These are phyloP conservation scores for Penicillium vulpinum DNA, from an alignment of 2,329 filamentous ascomycete species.

Conservation along the genomic window DNA sequence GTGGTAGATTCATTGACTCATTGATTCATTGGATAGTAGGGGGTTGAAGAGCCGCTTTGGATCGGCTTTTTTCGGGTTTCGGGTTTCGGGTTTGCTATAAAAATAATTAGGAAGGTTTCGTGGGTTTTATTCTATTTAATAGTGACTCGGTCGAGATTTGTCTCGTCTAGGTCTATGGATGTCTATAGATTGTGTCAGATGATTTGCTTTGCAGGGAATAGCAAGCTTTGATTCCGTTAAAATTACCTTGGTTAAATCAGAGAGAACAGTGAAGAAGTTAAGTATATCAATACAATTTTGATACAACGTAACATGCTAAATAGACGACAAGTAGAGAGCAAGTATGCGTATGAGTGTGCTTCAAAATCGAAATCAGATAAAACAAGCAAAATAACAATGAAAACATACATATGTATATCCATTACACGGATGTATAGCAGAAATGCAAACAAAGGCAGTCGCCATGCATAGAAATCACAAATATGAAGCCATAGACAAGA, in stretches of 20 bases:
- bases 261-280: neutral
- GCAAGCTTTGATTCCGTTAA: neutral
- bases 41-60: neutral
- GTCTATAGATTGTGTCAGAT: neutral
- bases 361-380: neutral
- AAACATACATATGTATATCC: constrained; percentile 11
- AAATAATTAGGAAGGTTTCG: neutral
- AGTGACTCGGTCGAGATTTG: neutral
- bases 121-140: neutral
- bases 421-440: constrained; percentile 3
- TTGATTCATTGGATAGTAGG: constrained; percentile 1
- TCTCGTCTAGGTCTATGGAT: neutral
- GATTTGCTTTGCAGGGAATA: neutral
- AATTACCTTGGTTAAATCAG: too few relatives aligned
- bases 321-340: neutral
- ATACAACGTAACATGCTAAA: neutral
- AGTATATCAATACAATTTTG: neutral
- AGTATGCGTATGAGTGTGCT: neutral
- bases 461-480: constrained; percentile 7
- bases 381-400: neutral
- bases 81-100: neutral
- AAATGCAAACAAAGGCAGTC: constrained; percentile 2
- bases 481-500: neutral
- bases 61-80: neutral
- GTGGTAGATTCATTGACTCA: too few relatives aligned